Evolutionary conservation across 176 grass and related monocot species (phyloP), one percentile per base, ranked within the genome.

Genomic region (Carex myosuroides): DNA sequence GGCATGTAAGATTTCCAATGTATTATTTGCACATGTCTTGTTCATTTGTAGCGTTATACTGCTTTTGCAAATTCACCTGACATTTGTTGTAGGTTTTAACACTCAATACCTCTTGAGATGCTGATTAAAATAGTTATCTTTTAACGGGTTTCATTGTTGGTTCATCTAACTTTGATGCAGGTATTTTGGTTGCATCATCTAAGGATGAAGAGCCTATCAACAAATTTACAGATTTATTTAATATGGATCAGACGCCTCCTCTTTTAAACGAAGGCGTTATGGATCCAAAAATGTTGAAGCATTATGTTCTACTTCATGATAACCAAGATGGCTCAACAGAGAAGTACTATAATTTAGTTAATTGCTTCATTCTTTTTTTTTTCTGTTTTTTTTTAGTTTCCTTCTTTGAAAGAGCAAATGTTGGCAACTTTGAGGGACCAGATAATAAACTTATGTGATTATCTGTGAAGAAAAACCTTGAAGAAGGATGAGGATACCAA

Each of bases 221-320:
- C 62, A 95, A 87, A 89, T 95, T 99, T 88, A 85, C 84, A 61
- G 96, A 95, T 91, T 85, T 99, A 63, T 95, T 95, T 72, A 95
- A 94, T 79, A 85, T 90, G 84, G 75, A 99, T 92, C 93, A 91
- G 81, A 86, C 92, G 32, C 91, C 91, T 79, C 87, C 91, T 83
- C 93, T 95, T 95, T 77, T 94, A 84, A 95, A 90, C 85, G 96
- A 99, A 85, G 96, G 96, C 74, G 86, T 88, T 44, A 99, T 99
- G 96, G 96, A 94, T 86, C 96, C 91, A n/a, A 94, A 99, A 61
- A 88, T 99, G 90, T 87, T 95, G 85, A 99, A 99, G 78, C 93
- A 95, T 89, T 94, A 95, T 84, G 85, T 99, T 55, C 81, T 99
- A 67, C 90, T 99, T 81, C 96, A 99, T 88, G 96, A 99, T 82